Conservation (phyloP, 73 alveolate genomes). For the Vitrella brassicaformis region DNA sequence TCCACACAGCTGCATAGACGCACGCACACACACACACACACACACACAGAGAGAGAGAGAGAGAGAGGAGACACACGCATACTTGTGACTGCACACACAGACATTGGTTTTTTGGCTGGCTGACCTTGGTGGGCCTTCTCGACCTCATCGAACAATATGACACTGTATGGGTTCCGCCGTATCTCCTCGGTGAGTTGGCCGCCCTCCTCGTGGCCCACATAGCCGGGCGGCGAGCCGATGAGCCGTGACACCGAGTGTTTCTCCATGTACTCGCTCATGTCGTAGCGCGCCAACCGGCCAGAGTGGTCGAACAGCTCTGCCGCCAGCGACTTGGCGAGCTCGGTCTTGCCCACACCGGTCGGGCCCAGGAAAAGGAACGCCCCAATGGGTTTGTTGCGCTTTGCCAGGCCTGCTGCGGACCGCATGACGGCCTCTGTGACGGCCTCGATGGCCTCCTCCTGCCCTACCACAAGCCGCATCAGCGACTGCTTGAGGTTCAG, state of each 20-base stretch:
- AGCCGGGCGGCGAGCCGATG: constrained; percentile 39
- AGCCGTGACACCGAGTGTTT: constrained; percentile 34
- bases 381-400: constrained; percentile 21
- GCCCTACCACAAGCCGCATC: constrained; percentile 19
- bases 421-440: constrained; percentile 27
- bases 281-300: constrained; percentile 2
- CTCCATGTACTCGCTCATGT: constrained; percentile 42
- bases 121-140: constrained; percentile 37
- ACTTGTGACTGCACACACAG: too few relatives aligned
- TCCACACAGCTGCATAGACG: constrained; percentile 1
- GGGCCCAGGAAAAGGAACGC: constrained; percentile 33
- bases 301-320: constrained; percentile 24
- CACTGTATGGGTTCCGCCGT: constrained; percentile 35
- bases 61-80: too few relatives aligned
- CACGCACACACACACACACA: too few relatives aligned
- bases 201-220: constrained; percentile 34
- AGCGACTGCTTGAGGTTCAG: constrained; percentile 7
- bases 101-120: too few relatives aligned
- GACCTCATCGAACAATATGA: constrained; percentile 37
- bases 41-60: too few relatives aligned
- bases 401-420: constrained; percentile 10
- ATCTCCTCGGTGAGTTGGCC: constrained; percentile 39
- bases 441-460: constrained; percentile 25
- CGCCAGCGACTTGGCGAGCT: constrained; percentile 22
- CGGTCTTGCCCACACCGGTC: constrained; percentile 35